These are phyloP conservation scores for Cercospora sp. DNA, from an alignment of 2,329 filamentous ascomycete genomes.

Conservation along the genomic window DNA sequence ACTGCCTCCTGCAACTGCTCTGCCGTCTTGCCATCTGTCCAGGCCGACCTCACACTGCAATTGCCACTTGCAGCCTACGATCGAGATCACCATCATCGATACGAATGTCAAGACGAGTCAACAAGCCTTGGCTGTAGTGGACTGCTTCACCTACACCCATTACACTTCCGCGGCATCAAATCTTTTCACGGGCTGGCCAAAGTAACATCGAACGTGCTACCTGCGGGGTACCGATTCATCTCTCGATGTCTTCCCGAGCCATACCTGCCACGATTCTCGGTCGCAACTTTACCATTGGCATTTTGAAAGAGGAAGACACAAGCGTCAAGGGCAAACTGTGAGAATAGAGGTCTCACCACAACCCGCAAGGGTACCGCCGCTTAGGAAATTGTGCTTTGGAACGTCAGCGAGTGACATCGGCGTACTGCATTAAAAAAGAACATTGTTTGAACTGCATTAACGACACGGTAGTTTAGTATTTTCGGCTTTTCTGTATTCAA, in stretches of 20 bases:
- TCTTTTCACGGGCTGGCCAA: not conserved
- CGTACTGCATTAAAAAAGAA: slow-evolving; percentile 4
- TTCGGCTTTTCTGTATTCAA: slow-evolving; percentile 10
- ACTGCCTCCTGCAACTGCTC: not conserved
- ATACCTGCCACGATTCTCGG: not conserved
- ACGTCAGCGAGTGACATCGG: slow-evolving; percentile 6
- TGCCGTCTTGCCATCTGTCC: not conserved
- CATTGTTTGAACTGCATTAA: not conserved
- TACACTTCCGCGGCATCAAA: not conserved
- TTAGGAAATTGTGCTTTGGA: not conserved
- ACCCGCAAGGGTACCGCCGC: slow-evolving; percentile 15
- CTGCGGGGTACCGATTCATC: not conserved
- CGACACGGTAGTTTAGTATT: slow-evolving; percentile 17
- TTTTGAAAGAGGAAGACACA: slow-evolving; percentile 10
- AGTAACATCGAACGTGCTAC: not conserved
- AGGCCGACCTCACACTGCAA: not conserved
- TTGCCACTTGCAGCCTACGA: not conserved
- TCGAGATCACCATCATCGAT: not conserved
- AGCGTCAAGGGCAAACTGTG: slow-evolving; percentile 3
- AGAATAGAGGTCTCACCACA: slow-evolving; percentile 3
- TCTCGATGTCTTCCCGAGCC: not conserved
- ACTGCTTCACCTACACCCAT: not conserved
- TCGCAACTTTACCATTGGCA: not conserved
- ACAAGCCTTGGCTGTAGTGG: not conserved
- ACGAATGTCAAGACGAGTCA: not conserved